These are phyloP conservation scores for Pythium volutum DNA, from an alignment of 352 stramenopile species.

Conservation along the genomic window DNA sequence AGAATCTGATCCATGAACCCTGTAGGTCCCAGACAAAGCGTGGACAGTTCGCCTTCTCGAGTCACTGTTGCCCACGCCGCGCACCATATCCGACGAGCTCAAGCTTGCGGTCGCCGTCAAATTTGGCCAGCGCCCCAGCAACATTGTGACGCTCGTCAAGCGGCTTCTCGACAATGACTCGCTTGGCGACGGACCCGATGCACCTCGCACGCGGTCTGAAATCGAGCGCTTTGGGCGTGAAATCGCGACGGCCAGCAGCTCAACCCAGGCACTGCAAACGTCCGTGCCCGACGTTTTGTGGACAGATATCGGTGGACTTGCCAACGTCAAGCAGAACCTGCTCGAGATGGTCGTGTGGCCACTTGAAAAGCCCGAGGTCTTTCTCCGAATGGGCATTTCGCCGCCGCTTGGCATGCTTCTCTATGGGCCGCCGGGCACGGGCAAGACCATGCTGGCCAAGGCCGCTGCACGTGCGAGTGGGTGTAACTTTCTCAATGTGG, in stretches of 20 bases:
- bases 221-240: constrained; percentile 46
- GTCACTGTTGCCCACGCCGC: constrained; percentile 34
- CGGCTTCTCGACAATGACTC: constrained; percentile 26
- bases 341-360: constrained; percentile 87
- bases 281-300: constrained; percentile 64
- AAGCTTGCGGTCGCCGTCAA: constrained; percentile 60
- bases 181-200: background rate
- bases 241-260: constrained; percentile 37
- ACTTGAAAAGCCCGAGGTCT: constrained; percentile 75
- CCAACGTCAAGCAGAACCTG: constrained; percentile 68
- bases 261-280: constrained; percentile 34
- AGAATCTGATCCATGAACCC: background rate
- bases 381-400: constrained; percentile 76
- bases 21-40: constrained; percentile 52
- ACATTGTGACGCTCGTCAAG: constrained; percentile 55
- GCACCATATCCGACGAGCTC: constrained; percentile 41
- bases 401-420: constrained; percentile 75
- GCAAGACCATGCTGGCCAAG: constrained; percentile 87
- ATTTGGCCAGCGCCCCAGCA: constrained; percentile 76
- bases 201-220: constrained; percentile 32
- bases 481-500: constrained; percentile 84
- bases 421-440: constrained; percentile 74
- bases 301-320: constrained; percentile 71
- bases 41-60: constrained; percentile 50
- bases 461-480: constrained; percentile 66